Conservation (phyloP, 2,329 filamentous ascomycete genomes). For the Pseudocercospora cruenta region DNA sequence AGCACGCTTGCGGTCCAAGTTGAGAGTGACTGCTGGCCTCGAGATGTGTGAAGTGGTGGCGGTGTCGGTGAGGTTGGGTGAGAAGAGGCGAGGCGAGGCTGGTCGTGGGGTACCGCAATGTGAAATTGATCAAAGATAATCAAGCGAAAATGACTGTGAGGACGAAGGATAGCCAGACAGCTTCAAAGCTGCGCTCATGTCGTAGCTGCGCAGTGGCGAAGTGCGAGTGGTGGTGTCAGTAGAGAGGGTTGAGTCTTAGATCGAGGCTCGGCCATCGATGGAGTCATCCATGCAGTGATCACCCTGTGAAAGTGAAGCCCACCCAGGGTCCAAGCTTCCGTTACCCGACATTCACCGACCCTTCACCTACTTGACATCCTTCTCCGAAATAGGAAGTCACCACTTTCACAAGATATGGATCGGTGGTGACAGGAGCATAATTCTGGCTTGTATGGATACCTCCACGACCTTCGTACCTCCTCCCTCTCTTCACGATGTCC, state of each 20-base stretch:
- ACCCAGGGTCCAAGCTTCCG: constrained; percentile 7
- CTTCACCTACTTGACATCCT: background rate
- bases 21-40: background rate
- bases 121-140: background rate
- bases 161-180: background rate
- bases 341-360: constrained; percentile 8
- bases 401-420: constrained; percentile 8
- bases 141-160: background rate
- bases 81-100: background rate
- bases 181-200: background rate
- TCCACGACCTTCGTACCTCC: background rate
- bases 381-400: constrained; percentile 11
- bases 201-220: background rate
- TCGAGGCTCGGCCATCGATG: constrained; percentile 1
- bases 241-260: background rate
- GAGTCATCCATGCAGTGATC: too few species aligned
- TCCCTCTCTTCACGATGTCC: constrained; percentile 60
- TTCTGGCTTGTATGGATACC: constrained; percentile 12
- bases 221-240: background rate
- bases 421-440: background rate
- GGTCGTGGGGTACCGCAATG: too few species aligned
- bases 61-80: background rate
- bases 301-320: background rate
- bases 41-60: constrained; percentile 6
- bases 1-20: constrained; percentile 16